These are phyloP conservation scores for Thamnidium elegans DNA, from an alignment of 192 early-diverging fungal genomes.

Conservation along the genomic window DNA sequence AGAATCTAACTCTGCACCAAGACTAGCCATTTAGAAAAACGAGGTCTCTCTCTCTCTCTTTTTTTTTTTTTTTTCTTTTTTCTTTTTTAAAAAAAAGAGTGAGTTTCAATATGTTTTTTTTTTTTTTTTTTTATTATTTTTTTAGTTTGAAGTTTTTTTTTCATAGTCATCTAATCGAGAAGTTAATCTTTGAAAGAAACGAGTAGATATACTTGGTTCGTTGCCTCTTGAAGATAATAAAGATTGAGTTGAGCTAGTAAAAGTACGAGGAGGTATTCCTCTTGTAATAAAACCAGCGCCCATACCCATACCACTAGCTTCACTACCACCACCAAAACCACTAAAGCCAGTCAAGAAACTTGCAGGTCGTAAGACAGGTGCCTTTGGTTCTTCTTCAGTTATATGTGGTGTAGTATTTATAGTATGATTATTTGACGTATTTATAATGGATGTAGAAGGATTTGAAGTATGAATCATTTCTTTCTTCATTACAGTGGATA, in stretches of 20 bases:
- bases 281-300: slow-evolving; percentile 11
- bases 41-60: too few species aligned
- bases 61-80: too few species aligned
- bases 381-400: background rate
- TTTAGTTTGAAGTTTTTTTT: slow-evolving; percentile 18
- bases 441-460: background rate
- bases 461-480: background rate
- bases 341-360: slow-evolving; percentile 29
- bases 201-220: slow-evolving; percentile 35
- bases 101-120: background rate
- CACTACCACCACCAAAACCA: slow-evolving; percentile 10
- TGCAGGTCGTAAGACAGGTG: slow-evolving; percentile 16
- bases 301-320: slow-evolving; percentile 8
- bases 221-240: background rate
- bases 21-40: too few species aligned
- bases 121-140: background rate
- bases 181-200: slow-evolving; percentile 34
- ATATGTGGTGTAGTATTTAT: background rate
- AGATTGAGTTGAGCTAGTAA: slow-evolving; percentile 4
- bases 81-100: too few species aligned
- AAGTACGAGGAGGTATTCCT: slow-evolving; percentile 15
- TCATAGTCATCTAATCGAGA: slow-evolving; percentile 32
- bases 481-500: slow-evolving; percentile 14
- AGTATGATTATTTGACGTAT: background rate
- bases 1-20: slow-evolving; percentile 7